Percentiles rank a stretch among this genome's conserved stretches.
phyloP scores from a whole-genome alignment of 169 alveolate species.

The Eimeria tenella region DNA sequence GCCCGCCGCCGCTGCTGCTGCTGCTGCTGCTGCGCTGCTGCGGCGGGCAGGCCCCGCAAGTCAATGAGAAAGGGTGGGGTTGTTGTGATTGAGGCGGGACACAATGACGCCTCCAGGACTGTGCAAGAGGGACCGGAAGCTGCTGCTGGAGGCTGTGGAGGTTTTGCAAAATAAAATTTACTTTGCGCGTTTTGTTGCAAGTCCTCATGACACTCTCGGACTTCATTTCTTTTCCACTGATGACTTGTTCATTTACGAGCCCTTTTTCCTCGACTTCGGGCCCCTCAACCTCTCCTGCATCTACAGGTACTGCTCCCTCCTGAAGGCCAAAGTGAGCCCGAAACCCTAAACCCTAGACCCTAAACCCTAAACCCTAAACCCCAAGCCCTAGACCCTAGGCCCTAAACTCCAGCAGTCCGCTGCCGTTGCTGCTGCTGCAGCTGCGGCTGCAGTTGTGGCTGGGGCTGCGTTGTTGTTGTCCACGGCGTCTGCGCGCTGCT shows the following conservation, averaged over 20 bases:
- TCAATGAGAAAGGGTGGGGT: too few species aligned
- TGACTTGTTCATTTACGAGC: constrained; percentile 90
- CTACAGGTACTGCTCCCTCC: constrained; percentile 70
- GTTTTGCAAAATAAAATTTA: constrained; percentile 62
- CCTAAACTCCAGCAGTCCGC: too few species aligned
- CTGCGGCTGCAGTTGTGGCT: not conserved
- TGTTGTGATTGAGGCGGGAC: too few species aligned
- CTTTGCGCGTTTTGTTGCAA: not conserved
- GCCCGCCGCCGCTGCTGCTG: too few species aligned
- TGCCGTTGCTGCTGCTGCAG: too few species aligned
- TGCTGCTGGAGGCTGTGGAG: constrained; percentile 58
- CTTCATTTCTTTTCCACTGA: constrained; percentile 77
- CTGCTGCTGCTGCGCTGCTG: too few species aligned
- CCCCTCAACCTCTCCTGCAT: constrained; percentile 91
- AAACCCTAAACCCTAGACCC: too few species aligned
- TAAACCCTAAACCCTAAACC: too few species aligned
- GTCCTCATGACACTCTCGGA: constrained; percentile 46
- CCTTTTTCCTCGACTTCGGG: constrained; percentile 96
- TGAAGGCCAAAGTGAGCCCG: constrained; percentile 75
- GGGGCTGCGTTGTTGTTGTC: not conserved
- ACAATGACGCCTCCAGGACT: not conserved
- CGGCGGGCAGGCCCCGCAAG: too few species aligned
- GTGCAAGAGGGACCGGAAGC: not conserved
- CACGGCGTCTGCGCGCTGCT: too few species aligned
- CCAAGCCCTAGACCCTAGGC: too few species aligned